Conservation (phyloP, 1,284 basidiomycete genomes). For the Microbotryum lychnidis-dioicae region DNA sequence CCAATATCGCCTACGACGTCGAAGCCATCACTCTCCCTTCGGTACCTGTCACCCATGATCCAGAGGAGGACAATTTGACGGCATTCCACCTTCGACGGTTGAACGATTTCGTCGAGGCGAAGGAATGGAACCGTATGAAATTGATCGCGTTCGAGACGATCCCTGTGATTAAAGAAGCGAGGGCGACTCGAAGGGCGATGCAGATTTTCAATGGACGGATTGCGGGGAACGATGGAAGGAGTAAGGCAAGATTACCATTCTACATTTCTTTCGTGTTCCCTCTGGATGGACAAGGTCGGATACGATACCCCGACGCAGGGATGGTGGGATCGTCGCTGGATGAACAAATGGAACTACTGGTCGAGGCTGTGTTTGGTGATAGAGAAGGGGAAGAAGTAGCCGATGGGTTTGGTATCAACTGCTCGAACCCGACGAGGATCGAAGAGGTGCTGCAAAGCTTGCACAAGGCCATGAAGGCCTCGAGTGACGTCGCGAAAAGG, state of each 20-base stretch:
- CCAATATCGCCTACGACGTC: constrained; percentile 2
- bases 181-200: constrained; percentile 22
- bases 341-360: constrained; percentile 3
- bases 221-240: not conserved
- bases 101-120: constrained; percentile 3
- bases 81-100: constrained; percentile 27
- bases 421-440: constrained; percentile 15
- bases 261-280: constrained; percentile 30
- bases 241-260: constrained; percentile 1
- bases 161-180: constrained; percentile 14
- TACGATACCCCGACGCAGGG: constrained; percentile 17
- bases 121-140: not conserved
- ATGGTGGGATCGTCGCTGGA: not conserved
- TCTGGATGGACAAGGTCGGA: not conserved
- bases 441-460: not conserved
- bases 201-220: constrained; percentile 1
- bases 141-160: constrained; percentile 27
- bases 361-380: constrained; percentile 7
- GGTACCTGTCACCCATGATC: not conserved
- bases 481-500: not conserved
- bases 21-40: constrained; percentile 8
- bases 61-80: constrained; percentile 14
- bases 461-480: not conserved
- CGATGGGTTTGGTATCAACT: constrained; percentile 25
- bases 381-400: not conserved